Evolutionary conservation across 177 flowering plant species (phyloP), one percentile per base, ranked within the genome.

Genomic region (Tripterygium wilfordii): DNA sequence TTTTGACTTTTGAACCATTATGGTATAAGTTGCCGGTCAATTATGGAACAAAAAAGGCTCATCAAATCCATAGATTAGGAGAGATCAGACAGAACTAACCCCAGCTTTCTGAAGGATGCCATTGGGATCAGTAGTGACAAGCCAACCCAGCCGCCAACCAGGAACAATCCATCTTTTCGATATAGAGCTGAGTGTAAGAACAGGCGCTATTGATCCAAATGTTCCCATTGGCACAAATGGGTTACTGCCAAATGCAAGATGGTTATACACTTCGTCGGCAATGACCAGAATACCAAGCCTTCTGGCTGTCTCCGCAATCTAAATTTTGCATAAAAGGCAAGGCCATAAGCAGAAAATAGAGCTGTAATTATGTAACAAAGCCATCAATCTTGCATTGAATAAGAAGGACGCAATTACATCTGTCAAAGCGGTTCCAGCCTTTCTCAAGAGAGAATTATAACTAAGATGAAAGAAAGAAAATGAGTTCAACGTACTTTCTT

Each of bases 131-230:
- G 12, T 29, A 10, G 56, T 61, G 5, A 46, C 66, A 23, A 66
- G 42, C 66, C 66, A 53, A 15, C 64, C 64, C 19, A 60, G 43
- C 21, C 58, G 50, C 58, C 64, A 60, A 25, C 58, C 64, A 12
- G 58, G 53, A 60, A 60, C 64, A 18, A 47, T 1, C 64, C 64
- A 60, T 47, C 54, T 40, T 27, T 60, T 53, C 7, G 58, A 60
- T 40, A 60, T 36, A 15, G 58, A 60, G 4, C 53, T 54, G 7
- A 60, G 53, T 8, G 64, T 53, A 18, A 60, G 4, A 1, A 53
- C 44, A 36, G 64, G 64, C 17, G 35, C 64, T 33, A 53, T 60
- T 1, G 58, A 53, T n/a, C 45, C 58, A 42, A 53, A 54, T 23
- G 4, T 24, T 14, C 54, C 64, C 58, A 60, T 60, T 0, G 58